Evolutionary conservation across 345 rosid genomes (phyloP).

Genomic region (Dimocarpus longan): DNA sequence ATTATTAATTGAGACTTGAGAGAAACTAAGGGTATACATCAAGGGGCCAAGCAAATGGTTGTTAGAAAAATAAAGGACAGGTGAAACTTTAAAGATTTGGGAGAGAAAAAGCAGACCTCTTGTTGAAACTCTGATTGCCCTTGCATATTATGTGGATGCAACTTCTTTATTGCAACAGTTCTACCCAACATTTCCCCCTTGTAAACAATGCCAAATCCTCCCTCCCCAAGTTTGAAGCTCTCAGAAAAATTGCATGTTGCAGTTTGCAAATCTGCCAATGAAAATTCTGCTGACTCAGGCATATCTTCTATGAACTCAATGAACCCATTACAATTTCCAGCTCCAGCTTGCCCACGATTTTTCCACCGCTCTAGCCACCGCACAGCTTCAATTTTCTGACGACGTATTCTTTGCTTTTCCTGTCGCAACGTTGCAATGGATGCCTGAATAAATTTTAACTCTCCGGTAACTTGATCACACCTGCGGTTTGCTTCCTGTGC

Average conservation of each 20-base stretch:
- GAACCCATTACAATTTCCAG: conserved; percentile 48
- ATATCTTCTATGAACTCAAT: conserved; percentile 51
- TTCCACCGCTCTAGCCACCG: conserved; percentile 76
- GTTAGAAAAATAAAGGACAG: background rate
- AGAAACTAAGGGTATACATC: background rate
- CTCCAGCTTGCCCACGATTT: conserved; percentile 45
- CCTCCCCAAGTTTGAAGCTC: conserved; percentile 68
- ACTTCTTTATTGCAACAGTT: conserved; percentile 71
- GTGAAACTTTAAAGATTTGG: background rate
- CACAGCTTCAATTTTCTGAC: conserved; percentile 68
- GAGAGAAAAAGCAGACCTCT: conserved; percentile 49
- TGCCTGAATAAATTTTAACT: conserved; percentile 47
- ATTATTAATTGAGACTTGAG: background rate
- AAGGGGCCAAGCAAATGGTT: background rate
- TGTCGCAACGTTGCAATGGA: conserved; percentile 56
- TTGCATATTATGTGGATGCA: conserved; percentile 64
- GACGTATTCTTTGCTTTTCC: conserved; percentile 59
- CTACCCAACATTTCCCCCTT: conserved; percentile 87
- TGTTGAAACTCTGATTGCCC: conserved; percentile 66
- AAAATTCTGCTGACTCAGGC: conserved; percentile 60
- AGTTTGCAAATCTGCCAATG: conserved; percentile 54
- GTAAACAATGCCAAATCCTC: conserved; percentile 68
- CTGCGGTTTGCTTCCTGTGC: conserved; percentile 51
- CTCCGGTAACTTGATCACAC: conserved; percentile 52
- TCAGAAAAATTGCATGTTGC: conserved; percentile 81